These are phyloP conservation scores for Sporothrix variecibatus DNA, from an alignment of 2,329 filamentous ascomycete genomes.

Conservation along the genomic window DNA sequence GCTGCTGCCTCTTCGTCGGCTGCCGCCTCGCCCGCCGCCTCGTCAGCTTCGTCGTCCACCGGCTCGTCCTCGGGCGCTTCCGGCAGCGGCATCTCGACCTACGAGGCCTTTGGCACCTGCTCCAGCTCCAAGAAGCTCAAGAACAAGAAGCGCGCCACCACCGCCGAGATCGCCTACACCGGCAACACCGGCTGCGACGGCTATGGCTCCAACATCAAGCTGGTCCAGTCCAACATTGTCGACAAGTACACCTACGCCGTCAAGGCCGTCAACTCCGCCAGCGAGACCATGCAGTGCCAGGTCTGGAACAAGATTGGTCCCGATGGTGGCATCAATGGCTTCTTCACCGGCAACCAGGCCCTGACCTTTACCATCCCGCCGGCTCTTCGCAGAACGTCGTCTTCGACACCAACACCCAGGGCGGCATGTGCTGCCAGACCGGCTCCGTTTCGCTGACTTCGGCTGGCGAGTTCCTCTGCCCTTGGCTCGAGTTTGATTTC, in stretches of 20 bases:
- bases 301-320: constrained; percentile 58
- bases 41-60: background rate
- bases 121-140: constrained; percentile 26
- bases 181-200: constrained; percentile 49
- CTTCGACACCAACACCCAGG: constrained; percentile 51
- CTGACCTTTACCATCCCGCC: constrained; percentile 46
- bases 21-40: background rate
- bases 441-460: constrained; percentile 40
- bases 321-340: constrained; percentile 48
- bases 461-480: constrained; percentile 46
- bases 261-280: constrained; percentile 43
- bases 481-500: constrained; percentile 56
- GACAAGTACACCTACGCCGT: constrained; percentile 48
- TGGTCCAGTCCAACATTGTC: constrained; percentile 41
- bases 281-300: constrained; percentile 40
- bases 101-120: constrained; percentile 41
- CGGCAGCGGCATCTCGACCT: constrained; percentile 42
- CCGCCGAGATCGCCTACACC: constrained; percentile 47
- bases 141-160: constrained; percentile 50
- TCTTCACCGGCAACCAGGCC: constrained; percentile 46
- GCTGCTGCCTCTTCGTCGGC: background rate
- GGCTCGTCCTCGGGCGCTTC: constrained; percentile 60
- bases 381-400: constrained; percentile 46
- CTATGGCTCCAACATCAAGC: constrained; percentile 57
- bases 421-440: constrained; percentile 48